Evolutionary conservation across 495 filamentous ascomycete genomes (phyloP).

Genomic region (Cercophora newfieldiana): DNA sequence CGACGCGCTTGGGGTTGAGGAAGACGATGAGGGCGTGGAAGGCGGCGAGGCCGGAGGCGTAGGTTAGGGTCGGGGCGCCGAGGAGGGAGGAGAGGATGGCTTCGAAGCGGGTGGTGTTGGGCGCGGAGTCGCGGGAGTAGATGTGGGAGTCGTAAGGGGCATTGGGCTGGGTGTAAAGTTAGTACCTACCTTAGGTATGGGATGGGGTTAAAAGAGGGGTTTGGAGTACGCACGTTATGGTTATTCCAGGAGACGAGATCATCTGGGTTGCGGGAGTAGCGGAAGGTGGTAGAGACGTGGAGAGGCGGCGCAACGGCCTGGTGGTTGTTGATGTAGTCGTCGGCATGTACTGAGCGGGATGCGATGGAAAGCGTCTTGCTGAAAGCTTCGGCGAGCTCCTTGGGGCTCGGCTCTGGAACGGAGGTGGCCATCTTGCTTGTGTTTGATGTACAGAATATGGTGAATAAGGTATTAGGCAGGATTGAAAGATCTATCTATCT

Average conservation of each 20-base stretch:
- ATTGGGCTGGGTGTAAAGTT: constrained; percentile 32
- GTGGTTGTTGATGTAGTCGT: constrained; percentile 70
- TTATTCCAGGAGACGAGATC: constrained; percentile 53
- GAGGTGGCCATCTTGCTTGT: constrained; percentile 3
- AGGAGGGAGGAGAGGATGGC: constrained; percentile 72
- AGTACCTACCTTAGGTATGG: constrained; percentile 6
- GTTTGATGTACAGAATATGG: background rate
- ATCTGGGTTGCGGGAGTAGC: constrained; percentile 70
- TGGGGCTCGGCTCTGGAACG: constrained; percentile 22
- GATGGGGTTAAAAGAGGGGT: background rate
- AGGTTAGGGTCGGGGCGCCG: constrained; percentile 67
- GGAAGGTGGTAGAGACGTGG: constrained; percentile 85
- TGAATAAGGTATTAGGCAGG: background rate
- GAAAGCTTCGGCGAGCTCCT: constrained; percentile 31
- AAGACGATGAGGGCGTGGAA: constrained; percentile 80
- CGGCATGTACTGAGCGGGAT: constrained; percentile 82
- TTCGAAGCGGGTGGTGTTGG: constrained; percentile 83
- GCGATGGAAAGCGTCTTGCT: constrained; percentile 49
- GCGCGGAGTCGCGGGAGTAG: constrained; percentile 76
- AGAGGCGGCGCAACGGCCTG: constrained; percentile 81
- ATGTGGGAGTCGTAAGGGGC: constrained; percentile 54
- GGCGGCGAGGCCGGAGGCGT: constrained; percentile 81
- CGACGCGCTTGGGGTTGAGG: constrained; percentile 74
- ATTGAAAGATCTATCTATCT: background rate
- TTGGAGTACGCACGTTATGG: constrained; percentile 43